Evolutionary conservation across 306 rosid genomes (phyloP), one percentile per base, ranked within the genome.

Genomic region (Myrica gale): DNA sequence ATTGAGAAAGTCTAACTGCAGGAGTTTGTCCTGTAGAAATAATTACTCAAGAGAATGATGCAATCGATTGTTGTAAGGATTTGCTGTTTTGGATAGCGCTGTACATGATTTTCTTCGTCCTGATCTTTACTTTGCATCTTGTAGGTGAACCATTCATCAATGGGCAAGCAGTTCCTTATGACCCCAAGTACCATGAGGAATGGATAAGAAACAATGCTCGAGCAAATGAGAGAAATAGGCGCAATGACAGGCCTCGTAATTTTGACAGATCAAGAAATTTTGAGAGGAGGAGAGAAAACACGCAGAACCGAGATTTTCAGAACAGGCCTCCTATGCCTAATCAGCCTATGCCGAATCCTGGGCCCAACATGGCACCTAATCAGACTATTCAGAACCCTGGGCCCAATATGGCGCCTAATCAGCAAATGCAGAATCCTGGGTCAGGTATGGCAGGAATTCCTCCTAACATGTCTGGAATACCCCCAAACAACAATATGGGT

Each of bases 71-170:
- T 44, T 45, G 72, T 5, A 20, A 15, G 9, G 5, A 45, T n/a
- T 19, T 68, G 1, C 10, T 1, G 20, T 62, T 39, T 5, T 12
- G 19, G 45, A 12, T 37, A 47, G n/a, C 17, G 5, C 26, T 19
- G 10, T 20, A 10, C 20, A 72, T 65, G 57, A 62, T 10, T n/a
- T 69, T 43, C 48, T 63, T 44, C 4, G 16, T 23, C 9, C 41
- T 85, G 63, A 39, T 26, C 21, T 81, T 56, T 9, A n/a, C 73
- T 78, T 65, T 78, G 69, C n/a, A 2, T 52, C 78, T 72, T 71
- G 61, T 85, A 92, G 99, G 99, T 16, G 98, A 96, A 82, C 99
- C 99, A 54, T 96, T 96, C 76, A 92, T 96, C 32, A 83, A 96
- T 52, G 98, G 99, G 41, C 78, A 90, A 78, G 98, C 97, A 3